phyloP scores from a whole-genome alignment of 768 basidiomycete species.

The Pisolithus sp. region DNA sequence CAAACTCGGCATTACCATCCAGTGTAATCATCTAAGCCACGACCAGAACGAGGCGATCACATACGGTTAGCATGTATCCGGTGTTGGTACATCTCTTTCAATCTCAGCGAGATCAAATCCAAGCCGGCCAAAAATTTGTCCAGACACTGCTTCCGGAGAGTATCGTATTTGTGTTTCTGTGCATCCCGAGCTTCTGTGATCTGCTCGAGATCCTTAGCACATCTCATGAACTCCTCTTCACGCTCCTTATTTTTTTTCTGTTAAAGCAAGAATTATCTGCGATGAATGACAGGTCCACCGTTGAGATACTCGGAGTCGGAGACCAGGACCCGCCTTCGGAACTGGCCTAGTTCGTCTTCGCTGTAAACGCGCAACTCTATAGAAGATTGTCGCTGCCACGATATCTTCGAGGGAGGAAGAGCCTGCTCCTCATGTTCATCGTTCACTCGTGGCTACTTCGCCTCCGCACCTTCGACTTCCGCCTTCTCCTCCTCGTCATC shows the following conservation, averaged over 20 bases:
- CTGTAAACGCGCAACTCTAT: conserved; percentile 67
- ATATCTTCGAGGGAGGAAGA: conserved; percentile 18
- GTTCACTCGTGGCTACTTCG: conserved; percentile 33
- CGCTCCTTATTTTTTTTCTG: conserved; percentile 81
- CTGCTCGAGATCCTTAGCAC: conserved; percentile 80
- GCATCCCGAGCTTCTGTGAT: conserved; percentile 71
- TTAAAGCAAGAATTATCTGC: conserved; percentile 1
- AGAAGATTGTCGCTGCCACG: conserved; percentile 34
- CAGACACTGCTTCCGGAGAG: conserved; percentile 77
- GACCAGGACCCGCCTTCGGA: conserved; percentile 65
- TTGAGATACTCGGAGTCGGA: conserved; percentile 80
- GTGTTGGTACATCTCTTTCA: conserved; percentile 98
- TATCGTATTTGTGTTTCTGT: conserved; percentile 81
- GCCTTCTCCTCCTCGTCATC: conserved; percentile 42
- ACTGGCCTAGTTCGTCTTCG: conserved; percentile 60
- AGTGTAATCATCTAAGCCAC: conserved; percentile 87
- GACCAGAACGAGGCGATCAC: neutral
- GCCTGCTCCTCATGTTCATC: conserved; percentile 35
- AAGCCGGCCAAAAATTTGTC: conserved; percentile 98
- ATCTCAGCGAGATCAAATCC: conserved; percentile 82
- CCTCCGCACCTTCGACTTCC: conserved; percentile 29
- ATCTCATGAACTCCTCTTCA: conserved; percentile 85
- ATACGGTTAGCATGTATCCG: too few species aligned
- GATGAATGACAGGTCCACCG: conserved; percentile 42
- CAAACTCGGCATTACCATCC: conserved; percentile 96